These are phyloP conservation scores for Metschnikowia kunwiensis DNA, from an alignment of 805 yeast genomes.

Conservation along the genomic window DNA sequence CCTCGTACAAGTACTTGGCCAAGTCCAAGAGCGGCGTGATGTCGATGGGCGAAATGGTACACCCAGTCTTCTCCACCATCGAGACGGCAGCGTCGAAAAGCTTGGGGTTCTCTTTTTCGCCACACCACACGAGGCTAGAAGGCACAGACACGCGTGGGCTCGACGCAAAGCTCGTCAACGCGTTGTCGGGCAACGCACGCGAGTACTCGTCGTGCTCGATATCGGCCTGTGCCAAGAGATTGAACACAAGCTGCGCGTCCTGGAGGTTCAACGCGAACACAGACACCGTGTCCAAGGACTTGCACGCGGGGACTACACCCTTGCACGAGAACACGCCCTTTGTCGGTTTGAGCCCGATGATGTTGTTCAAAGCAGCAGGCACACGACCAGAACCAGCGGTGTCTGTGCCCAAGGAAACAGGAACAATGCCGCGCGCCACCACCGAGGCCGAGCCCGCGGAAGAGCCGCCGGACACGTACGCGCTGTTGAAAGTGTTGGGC, in stretches of 20 bases:
- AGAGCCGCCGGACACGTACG: slow-evolving; percentile 92
- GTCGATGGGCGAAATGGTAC: slow-evolving; percentile 57
- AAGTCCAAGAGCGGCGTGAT: slow-evolving; percentile 74
- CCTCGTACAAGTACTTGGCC: slow-evolving; percentile 89
- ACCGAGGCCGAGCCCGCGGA: slow-evolving; percentile 94
- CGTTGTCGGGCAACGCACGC: slow-evolving; percentile 66
- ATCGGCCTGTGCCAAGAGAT: slow-evolving; percentile 71
- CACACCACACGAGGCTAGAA: slow-evolving; percentile 68
- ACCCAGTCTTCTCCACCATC: slow-evolving; percentile 43
- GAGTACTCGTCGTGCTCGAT: slow-evolving; percentile 71
- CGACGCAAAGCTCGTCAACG: slow-evolving; percentile 55
- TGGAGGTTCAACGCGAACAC: slow-evolving; percentile 71
- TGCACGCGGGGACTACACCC: slow-evolving; percentile 98
- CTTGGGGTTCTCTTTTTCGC: slow-evolving; percentile 73
- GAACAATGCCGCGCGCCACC: slow-evolving; percentile 87
- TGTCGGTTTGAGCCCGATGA: slow-evolving; percentile 91
- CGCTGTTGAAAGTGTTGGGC: slow-evolving; percentile 68
- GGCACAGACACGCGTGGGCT: slow-evolving; percentile 78
- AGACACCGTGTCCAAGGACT: slow-evolving; percentile 89
- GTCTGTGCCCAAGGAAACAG: slow-evolving; percentile 89
- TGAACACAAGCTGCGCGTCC: slow-evolving; percentile 81
- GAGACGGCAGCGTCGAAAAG: slow-evolving; percentile 63
- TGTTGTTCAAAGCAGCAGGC: slow-evolving; percentile 91
- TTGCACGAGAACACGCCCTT: slow-evolving; percentile 79
- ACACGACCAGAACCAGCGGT: slow-evolving; percentile 99